Evolutionary conservation across 768 basidiomycete genomes (phyloP).

Genomic region (Hericium coralloides): DNA sequence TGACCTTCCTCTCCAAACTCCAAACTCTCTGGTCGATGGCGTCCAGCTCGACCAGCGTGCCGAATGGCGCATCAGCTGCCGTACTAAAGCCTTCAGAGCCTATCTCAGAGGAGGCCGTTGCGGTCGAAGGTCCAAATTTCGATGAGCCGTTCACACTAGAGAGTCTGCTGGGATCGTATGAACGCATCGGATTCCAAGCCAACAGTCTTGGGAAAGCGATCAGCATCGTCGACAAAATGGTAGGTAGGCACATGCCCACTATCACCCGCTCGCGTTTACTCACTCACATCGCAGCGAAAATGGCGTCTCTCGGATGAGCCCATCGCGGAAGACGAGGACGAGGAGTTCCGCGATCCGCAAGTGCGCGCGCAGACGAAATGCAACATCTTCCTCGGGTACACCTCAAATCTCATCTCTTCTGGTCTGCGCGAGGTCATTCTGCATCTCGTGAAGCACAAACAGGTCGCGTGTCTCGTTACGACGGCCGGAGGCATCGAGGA

Average conservation of each 20-base stretch:
- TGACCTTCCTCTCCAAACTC: neutral
- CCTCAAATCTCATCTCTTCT: constrained; percentile 97
- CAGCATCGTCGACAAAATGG: constrained; percentile 90
- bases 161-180: constrained; percentile 68
- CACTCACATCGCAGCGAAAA: constrained; percentile 45
- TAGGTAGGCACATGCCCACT: constrained; percentile 22
- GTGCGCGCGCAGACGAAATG: constrained; percentile 67
- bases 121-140: constrained; percentile 86
- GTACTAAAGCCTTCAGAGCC: constrained; percentile 71
- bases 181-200: constrained; percentile 96
- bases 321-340: constrained; percentile 56
- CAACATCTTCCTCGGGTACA: constrained; percentile 93
- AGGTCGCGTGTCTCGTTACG: constrained; percentile 85
- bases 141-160: constrained; percentile 58
- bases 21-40: neutral
- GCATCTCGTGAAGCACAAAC: constrained; percentile 88
- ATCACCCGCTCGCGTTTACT: neutral
- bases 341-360: constrained; percentile 48
- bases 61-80: constrained; percentile 59
- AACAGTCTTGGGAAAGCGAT: constrained; percentile 85
- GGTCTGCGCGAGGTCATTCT: constrained; percentile 89
- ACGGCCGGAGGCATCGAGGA: constrained; percentile 99
- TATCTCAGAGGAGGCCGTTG: constrained; percentile 50
- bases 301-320: constrained; percentile 90
- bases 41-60: constrained; percentile 26